These are phyloP conservation scores for Cephaloascus fragrans DNA, from an alignment of 805 yeast species.

Conservation along the genomic window DNA sequence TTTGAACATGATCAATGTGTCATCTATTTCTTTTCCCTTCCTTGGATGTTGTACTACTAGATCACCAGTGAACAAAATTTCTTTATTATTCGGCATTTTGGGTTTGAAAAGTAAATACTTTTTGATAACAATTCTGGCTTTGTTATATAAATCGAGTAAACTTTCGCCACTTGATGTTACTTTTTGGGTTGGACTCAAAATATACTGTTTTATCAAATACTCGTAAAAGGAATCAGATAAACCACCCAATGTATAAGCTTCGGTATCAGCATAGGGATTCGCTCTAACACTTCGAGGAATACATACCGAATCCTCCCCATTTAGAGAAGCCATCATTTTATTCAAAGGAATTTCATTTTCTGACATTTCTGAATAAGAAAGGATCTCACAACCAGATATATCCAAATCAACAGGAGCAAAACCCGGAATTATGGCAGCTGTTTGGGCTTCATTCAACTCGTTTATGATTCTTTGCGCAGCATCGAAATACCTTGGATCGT, in stretches of 20 bases:
- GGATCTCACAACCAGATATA: slow-evolving; percentile 37
- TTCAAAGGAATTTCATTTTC: neutral
- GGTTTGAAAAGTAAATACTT: slow-evolving; percentile 35
- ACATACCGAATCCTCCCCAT: neutral
- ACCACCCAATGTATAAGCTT: slow-evolving; percentile 26
- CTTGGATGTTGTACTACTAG: slow-evolving; percentile 11
- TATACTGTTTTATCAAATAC: slow-evolving; percentile 37
- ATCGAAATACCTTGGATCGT: slow-evolving; percentile 36
- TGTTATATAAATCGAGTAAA: neutral
- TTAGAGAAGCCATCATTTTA: neutral
- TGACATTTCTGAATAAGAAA: slow-evolving; percentile 2
- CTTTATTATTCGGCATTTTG: slow-evolving; percentile 23
- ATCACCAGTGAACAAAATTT: slow-evolving; percentile 6
- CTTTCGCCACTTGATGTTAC: neutral
- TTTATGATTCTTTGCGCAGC: slow-evolving; percentile 13
- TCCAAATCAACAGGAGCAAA: slow-evolving; percentile 36
- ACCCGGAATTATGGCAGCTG: slow-evolving; percentile 20
- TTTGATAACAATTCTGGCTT: slow-evolving; percentile 11
- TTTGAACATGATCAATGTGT: slow-evolving; percentile 5
- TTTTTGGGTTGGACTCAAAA: slow-evolving; percentile 17
- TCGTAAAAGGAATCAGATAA: slow-evolving; percentile 36
- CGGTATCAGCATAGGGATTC: neutral
- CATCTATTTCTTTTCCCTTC: slow-evolving; percentile 2
- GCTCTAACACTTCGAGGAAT: neutral
- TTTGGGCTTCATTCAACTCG: neutral